phyloP scores from a whole-genome alignment of 1,139 yeast species.

The Hanseniaspora uvarum region DNA sequence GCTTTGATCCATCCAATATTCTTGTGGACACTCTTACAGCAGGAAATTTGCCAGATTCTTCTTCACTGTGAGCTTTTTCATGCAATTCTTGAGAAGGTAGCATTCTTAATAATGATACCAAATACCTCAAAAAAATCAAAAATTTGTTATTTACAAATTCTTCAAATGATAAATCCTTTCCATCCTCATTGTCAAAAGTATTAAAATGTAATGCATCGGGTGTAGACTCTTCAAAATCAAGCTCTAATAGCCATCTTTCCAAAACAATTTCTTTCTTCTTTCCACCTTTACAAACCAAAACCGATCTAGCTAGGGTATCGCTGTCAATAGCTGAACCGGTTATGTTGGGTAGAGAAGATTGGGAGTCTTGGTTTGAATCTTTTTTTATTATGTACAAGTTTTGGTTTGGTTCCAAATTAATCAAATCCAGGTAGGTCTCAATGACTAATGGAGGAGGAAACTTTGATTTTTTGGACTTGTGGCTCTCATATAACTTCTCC shows the following conservation, averaged over 20 bases:
- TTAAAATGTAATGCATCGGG: slow-evolving; percentile 24
- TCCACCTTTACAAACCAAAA: slow-evolving; percentile 40
- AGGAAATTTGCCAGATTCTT: slow-evolving; percentile 29
- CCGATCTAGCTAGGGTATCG: not conserved
- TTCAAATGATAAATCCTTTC: slow-evolving; percentile 39
- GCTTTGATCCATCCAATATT: slow-evolving; percentile 63
- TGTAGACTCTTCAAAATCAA: slow-evolving; percentile 36
- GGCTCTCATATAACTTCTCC: slow-evolving; percentile 6
- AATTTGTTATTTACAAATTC: slow-evolving; percentile 68
- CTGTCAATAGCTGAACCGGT: slow-evolving; percentile 2
- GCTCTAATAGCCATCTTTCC: slow-evolving; percentile 85
- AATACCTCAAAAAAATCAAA: slow-evolving; percentile 59
- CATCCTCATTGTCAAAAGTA: slow-evolving; percentile 27
- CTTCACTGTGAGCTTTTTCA: slow-evolving; percentile 31
- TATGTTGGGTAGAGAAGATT: slow-evolving; percentile 1
- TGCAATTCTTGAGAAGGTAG: slow-evolving; percentile 61
- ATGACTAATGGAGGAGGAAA: slow-evolving; percentile 66
- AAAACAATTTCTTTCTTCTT: slow-evolving; percentile 71
- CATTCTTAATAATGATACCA: slow-evolving; percentile 55
- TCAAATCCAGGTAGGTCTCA: slow-evolving; percentile 70
- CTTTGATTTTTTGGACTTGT: slow-evolving; percentile 15
- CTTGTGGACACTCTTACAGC: slow-evolving; percentile 43
- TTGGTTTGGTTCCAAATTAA: slow-evolving; percentile 50
- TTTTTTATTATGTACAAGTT: slow-evolving; percentile 50
- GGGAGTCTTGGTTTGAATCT: slow-evolving; percentile 1